Evolutionary conservation across 805 yeast genomes (phyloP).

Genomic region (Saccharomycopsis babjevae): DNA sequence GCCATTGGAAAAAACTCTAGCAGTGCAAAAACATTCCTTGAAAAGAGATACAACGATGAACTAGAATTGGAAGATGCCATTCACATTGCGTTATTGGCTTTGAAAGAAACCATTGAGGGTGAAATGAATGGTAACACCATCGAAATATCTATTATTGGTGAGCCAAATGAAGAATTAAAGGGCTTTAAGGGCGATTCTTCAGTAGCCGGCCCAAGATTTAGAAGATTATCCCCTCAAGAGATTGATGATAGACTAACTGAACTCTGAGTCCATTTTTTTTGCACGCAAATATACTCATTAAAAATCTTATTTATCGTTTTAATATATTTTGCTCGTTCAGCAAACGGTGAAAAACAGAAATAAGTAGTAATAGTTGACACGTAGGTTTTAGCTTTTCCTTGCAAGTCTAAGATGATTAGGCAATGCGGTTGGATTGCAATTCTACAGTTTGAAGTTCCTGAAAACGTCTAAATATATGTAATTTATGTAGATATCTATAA

Average conservation of each 20-base stretch:
- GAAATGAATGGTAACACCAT: conserved; percentile 95
- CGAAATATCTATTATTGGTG: conserved; percentile 82
- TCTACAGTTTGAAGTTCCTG: too few species aligned
- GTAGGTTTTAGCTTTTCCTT: too few species aligned
- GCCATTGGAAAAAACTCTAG: conserved; percentile 95
- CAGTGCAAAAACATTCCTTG: conserved; percentile 95
- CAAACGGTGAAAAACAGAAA: too few species aligned
- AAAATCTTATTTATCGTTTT: too few species aligned
- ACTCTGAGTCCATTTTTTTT: conserved; percentile 33
- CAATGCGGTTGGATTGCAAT: too few species aligned
- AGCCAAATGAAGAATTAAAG: conserved; percentile 66
- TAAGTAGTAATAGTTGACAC: too few species aligned
- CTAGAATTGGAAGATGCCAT: conserved; percentile 96
- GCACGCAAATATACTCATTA: background rate
- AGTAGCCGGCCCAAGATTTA: conserved; percentile 82
- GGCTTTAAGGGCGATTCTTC: conserved; percentile 77
- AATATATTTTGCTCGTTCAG: too few species aligned
- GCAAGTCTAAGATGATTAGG: too few species aligned
- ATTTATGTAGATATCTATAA: too few species aligned
- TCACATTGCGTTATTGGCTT: conserved; percentile 86
- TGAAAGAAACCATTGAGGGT: conserved; percentile 95
- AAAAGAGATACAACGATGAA: conserved; percentile 97
- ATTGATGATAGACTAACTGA: conserved; percentile 93
- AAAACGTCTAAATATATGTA: too few species aligned
- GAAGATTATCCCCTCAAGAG: conserved; percentile 78